Conservation (phyloP, 192 early-diverging fungal species). For the Gonapodya sp. region DNA sequence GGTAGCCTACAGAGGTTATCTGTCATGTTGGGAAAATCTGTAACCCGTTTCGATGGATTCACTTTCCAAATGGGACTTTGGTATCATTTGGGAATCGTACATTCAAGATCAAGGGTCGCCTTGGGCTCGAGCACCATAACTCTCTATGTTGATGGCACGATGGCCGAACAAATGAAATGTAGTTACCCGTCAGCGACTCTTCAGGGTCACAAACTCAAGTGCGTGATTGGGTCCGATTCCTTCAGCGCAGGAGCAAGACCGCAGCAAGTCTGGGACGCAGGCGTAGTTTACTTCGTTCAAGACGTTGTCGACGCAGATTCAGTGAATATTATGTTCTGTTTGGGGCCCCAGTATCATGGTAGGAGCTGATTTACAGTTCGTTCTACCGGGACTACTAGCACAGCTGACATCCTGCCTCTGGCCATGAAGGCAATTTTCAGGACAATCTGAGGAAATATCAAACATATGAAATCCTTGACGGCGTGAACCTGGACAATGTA, state of each 20-base stretch:
- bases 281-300: constrained; percentile 52
- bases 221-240: constrained; percentile 27
- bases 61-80: constrained; percentile 46
- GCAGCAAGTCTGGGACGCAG: constrained; percentile 47
- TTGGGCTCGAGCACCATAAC: constrained; percentile 33
- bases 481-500: constrained; percentile 1
- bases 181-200: constrained; percentile 29
- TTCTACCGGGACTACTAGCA: background rate
- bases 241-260: constrained; percentile 5
- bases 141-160: constrained; percentile 52
- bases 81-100: constrained; percentile 61
- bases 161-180: constrained; percentile 42
- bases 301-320: constrained; percentile 50
- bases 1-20: background rate
- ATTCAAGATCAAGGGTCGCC: constrained; percentile 41
- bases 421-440: constrained; percentile 40
- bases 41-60: constrained; percentile 32
- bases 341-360: constrained; percentile 47
- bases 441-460: constrained; percentile 54
- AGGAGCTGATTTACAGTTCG: background rate
- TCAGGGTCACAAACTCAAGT: constrained; percentile 23
- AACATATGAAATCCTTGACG: constrained; percentile 47
- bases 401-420: background rate
- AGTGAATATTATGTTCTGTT: constrained; percentile 47
- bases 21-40: background rate